Evolutionary conservation across 73 alveolate genomes (phyloP).

Genomic region (Breviolum minutum): DNA sequence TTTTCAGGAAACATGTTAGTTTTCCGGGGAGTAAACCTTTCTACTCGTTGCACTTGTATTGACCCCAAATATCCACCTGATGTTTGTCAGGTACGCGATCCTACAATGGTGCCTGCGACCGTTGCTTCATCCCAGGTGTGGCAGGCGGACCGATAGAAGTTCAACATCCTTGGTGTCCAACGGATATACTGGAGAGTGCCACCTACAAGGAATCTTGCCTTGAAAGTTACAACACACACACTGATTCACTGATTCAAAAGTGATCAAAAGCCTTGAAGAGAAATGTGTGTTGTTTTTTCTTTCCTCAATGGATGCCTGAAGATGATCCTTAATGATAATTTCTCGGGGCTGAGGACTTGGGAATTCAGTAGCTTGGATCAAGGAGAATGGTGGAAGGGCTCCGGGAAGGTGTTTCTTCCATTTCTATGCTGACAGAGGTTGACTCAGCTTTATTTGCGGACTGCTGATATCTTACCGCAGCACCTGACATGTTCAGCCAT

Average conservation of each 20-base stretch:
- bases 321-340: background rate
- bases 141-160: background rate
- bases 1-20: no score
- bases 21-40: no score
- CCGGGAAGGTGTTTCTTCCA: no score
- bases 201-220: slow-evolving; percentile 29
- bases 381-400: no score
- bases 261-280: background rate
- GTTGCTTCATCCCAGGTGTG: slow-evolving; percentile 45
- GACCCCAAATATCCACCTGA: background rate
- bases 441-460: no score
- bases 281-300: background rate
- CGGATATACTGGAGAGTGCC: slow-evolving; percentile 17
- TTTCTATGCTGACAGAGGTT: no score
- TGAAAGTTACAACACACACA: no score
- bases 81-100: slow-evolving; percentile 36
- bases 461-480: no score
- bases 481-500: no score
- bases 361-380: background rate
- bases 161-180: slow-evolving; percentile 50
- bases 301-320: background rate
- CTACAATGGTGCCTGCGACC: slow-evolving; percentile 88
- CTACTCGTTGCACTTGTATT: no score
- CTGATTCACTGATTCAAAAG: background rate
- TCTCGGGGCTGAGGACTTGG: slow-evolving; percentile 9